phyloP scores from a whole-genome alignment of 768 basidiomycete species.

The Tephrocybe sp. region DNA sequence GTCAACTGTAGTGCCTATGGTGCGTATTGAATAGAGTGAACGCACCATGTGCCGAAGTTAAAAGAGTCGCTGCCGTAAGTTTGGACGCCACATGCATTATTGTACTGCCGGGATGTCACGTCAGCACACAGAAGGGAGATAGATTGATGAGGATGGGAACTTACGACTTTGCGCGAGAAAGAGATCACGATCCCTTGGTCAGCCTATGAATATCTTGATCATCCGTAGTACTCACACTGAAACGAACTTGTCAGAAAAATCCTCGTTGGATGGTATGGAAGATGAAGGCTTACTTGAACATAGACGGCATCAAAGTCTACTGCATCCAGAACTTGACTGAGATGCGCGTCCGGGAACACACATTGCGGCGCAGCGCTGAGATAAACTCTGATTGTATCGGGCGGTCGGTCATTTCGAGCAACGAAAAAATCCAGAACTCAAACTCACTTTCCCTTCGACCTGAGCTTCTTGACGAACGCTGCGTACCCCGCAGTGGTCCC shows the following conservation, averaged over 20 bases:
- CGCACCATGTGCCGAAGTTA: constrained; percentile 47
- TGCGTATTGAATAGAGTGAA: not conserved
- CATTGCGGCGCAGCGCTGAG: constrained; percentile 57
- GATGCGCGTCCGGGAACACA: constrained; percentile 59
- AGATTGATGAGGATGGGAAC: not conserved
- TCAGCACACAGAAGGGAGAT: not conserved
- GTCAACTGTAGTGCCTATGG: not conserved
- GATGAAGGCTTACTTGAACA: constrained; percentile 56
- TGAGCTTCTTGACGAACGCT: constrained; percentile 47
- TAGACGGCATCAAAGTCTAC: constrained; percentile 66
- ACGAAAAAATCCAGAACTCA: too few relatives aligned
- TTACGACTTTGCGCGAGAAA: constrained; percentile 8
- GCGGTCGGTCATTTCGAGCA: too few relatives aligned
- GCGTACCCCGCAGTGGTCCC: constrained; percentile 46
- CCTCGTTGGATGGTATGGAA: constrained; percentile 3
- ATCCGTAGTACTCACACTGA: constrained; percentile 8
- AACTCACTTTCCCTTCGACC: constrained; percentile 37
- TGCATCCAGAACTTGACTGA: constrained; percentile 53
- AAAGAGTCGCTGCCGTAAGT: constrained; percentile 42
- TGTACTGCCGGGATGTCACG: constrained; percentile 12
- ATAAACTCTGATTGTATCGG: constrained; percentile 56
- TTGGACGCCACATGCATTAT: constrained; percentile 29
- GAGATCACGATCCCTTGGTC: not conserved
- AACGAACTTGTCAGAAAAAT: not conserved
- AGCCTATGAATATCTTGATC: not conserved